Conservation (phyloP, 2,329 filamentous ascomycete genomes). For the Botryotinia narcissicola region DNA sequence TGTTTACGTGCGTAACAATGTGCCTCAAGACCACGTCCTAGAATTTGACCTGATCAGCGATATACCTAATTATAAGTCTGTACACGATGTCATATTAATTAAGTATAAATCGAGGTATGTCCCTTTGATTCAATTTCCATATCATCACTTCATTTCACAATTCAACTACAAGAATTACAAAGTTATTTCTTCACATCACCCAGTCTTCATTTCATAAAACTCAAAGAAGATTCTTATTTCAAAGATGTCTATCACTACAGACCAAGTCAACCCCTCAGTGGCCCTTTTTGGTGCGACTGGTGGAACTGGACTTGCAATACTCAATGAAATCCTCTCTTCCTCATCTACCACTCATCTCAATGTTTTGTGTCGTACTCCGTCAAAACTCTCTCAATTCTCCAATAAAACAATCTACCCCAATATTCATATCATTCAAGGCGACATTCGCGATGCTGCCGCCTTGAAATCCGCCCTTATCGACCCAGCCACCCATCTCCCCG, state of each 20-base stretch:
- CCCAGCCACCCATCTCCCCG: background rate
- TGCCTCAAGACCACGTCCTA: background rate
- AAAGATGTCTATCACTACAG: background rate
- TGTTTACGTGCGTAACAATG: background rate
- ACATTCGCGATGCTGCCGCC: background rate
- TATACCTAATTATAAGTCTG: background rate
- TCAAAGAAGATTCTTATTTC: background rate
- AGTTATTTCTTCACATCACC: background rate
- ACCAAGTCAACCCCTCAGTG: constrained; percentile 1
- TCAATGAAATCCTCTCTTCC: constrained; percentile 6
- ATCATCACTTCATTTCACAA: background rate
- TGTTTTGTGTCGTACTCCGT: constrained; percentile 9
- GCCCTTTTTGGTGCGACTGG: constrained; percentile 16
- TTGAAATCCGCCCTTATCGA: background rate
- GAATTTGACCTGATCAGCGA: background rate
- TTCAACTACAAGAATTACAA: background rate
- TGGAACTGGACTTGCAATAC: constrained; percentile 4
- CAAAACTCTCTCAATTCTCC: background rate
- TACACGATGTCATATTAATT: background rate
- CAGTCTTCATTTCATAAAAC: background rate
- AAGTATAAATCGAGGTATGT: background rate
- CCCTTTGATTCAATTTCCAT: background rate
- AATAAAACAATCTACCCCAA: background rate
- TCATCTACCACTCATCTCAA: background rate
- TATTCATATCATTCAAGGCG: background rate